A percentile compares a stretch with the other conserved stretches of the same genome.
phyloP scores from a whole-genome alignment of 257 asterid species.

The Scutellaria galericulata region DNA sequence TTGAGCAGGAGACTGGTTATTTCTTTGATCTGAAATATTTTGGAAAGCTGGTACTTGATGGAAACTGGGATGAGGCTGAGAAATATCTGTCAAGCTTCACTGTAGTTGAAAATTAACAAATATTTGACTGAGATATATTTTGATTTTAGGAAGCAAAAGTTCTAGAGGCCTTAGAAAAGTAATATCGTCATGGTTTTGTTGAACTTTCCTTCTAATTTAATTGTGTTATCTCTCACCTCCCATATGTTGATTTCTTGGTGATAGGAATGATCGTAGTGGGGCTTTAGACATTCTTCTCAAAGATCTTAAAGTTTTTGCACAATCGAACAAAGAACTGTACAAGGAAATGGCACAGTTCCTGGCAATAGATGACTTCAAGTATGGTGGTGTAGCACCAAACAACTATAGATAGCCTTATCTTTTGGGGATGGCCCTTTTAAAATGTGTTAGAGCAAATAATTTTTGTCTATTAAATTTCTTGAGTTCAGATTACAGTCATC shows the following conservation, averaged over 20 bases:
- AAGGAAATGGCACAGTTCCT: constrained; percentile 67
- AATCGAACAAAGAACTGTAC: constrained; percentile 58
- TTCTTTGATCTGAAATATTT: constrained; percentile 68
- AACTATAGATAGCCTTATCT: constrained; percentile 33
- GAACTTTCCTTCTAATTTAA: constrained; percentile 10
- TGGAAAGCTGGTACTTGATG: constrained; percentile 51
- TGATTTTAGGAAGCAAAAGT: constrained; percentile 81
- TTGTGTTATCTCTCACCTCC: background rate
- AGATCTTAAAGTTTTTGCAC: constrained; percentile 68
- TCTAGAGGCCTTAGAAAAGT: constrained; percentile 82
- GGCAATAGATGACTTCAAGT: constrained; percentile 72
- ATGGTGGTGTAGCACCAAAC: constrained; percentile 26
- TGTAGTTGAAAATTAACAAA: constrained; percentile 48
- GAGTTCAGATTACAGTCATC: too few relatives aligned
- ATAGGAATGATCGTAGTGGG: constrained; percentile 53
- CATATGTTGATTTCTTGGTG: constrained; percentile 3
- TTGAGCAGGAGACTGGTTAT: constrained; percentile 40
- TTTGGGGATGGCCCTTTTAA: too few relatives aligned
- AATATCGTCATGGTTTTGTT: constrained; percentile 23
- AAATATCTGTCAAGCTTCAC: constrained; percentile 63
- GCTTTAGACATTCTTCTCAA: constrained; percentile 70
- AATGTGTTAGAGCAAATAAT: too few relatives aligned
- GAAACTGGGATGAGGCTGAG: constrained; percentile 67
- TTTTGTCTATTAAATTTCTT: too few relatives aligned
- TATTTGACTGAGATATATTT: constrained; percentile 66